phyloP scores from a whole-genome alignment of 345 rosid species.

The Citrus medica region DNA sequence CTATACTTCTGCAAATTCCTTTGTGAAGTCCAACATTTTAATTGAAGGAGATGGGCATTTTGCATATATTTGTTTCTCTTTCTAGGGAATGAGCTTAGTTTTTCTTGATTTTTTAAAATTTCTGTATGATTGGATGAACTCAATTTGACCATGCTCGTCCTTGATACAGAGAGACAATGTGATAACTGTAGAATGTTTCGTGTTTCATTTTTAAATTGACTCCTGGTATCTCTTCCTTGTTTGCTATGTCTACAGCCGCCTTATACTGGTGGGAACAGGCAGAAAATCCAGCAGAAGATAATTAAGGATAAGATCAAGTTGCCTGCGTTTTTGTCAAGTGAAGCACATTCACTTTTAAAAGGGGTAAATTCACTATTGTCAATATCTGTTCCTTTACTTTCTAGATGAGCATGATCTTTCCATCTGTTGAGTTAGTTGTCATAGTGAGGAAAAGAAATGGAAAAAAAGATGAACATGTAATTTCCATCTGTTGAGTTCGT shows the following conservation, averaged over 20 bases:
- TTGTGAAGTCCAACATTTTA: background rate
- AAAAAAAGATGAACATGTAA: background rate
- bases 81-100: background rate
- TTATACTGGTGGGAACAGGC: conserved; percentile 42
- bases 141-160: background rate
- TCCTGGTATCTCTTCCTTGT: background rate
- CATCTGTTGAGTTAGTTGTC: background rate
- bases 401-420: background rate
- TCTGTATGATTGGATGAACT: background rate
- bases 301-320: conserved; percentile 47
- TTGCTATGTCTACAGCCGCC: conserved; percentile 40
- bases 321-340: conserved; percentile 43
- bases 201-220: background rate
- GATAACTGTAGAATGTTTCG: background rate
- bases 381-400: background rate
- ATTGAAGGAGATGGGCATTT: background rate
- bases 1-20: background rate
- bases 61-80: background rate
- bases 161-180: background rate
- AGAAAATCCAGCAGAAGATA: conserved; percentile 48
- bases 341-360: conserved; percentile 44
- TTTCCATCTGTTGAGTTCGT: background rate
- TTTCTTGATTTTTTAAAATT: background rate
- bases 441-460: background rate
- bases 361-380: conserved; percentile 29